These are phyloP conservation scores for Rhodotorula sp. DNA, from an alignment of 1,284 basidiomycete genomes.

Conservation along the genomic window DNA sequence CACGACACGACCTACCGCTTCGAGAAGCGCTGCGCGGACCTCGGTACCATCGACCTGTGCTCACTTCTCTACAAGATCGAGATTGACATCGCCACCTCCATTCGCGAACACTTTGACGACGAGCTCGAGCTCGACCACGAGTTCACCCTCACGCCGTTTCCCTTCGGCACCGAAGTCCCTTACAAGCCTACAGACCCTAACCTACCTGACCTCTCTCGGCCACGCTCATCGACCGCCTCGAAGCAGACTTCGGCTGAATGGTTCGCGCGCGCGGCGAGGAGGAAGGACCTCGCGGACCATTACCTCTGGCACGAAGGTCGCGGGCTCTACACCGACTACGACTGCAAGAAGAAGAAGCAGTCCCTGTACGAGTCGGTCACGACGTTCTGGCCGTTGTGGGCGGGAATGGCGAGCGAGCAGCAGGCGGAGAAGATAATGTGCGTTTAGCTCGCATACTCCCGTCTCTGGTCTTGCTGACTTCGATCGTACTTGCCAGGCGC, in stretches of 20 bases:
- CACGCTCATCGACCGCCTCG: slow-evolving; percentile 42
- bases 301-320: slow-evolving; percentile 95
- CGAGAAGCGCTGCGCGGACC: slow-evolving; percentile 87
- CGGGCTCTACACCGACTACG: slow-evolving; percentile 94
- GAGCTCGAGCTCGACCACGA: slow-evolving; percentile 86
- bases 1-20: slow-evolving; percentile 98
- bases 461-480: not conserved
- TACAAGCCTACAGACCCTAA: slow-evolving; percentile 22
- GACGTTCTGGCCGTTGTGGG: slow-evolving; percentile 94
- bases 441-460: slow-evolving; percentile 46
- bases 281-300: slow-evolving; percentile 81
- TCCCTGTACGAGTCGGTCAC: slow-evolving; percentile 94
- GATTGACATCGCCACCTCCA: slow-evolving; percentile 61
- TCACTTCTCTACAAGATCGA: slow-evolving; percentile 84
- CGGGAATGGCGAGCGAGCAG: slow-evolving; percentile 89
- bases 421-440: slow-evolving; percentile 91
- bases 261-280: slow-evolving; percentile 80
- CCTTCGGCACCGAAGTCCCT: slow-evolving; percentile 65
- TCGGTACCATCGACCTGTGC: slow-evolving; percentile 94
- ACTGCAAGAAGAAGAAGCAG: slow-evolving; percentile 84
- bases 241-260: slow-evolving; percentile 77
- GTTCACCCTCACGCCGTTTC: slow-evolving; percentile 86
- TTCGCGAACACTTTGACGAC: slow-evolving; percentile 90
- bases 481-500: slow-evolving; percentile 54
- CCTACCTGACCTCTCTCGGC: slow-evolving; percentile 26